Conservation (phyloP, 2,329 filamentous ascomycete genomes). For the Curvularia lunata region DNA sequence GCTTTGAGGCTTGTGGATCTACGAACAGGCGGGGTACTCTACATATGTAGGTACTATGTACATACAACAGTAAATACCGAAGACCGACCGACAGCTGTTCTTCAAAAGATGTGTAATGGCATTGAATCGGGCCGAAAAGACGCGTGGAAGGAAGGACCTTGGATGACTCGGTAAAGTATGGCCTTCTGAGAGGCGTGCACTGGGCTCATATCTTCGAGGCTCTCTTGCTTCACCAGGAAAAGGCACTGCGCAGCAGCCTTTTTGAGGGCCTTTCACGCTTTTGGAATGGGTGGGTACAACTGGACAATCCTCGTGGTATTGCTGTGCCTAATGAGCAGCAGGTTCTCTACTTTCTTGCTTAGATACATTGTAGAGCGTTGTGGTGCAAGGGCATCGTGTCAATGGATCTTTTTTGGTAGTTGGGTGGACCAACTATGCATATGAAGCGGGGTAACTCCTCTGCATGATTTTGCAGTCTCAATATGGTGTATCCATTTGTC, state of each 20-base stretch:
- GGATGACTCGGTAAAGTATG: neutral
- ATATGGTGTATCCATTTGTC: neutral
- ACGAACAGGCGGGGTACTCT: neutral
- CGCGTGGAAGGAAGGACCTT: neutral
- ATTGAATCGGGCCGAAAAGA: neutral
- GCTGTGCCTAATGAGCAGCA: neutral
- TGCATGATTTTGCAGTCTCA: neutral
- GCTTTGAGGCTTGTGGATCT: neutral
- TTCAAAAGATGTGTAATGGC: neutral
- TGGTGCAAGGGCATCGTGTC: neutral
- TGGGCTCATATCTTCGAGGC: neutral
- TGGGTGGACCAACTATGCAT: neutral
- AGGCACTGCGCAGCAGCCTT: neutral
- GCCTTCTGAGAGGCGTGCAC: neutral
- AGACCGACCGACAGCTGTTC: neutral
- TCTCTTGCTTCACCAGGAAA: neutral
- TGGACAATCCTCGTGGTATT: neutral
- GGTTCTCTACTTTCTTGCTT: neutral
- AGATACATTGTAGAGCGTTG: neutral
- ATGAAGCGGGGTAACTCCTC: neutral
- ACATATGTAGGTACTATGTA: neutral
- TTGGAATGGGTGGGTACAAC: neutral
- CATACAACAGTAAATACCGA: neutral
- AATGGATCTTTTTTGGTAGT: neutral
- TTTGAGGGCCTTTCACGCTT: neutral